Conservation (phyloP, 208 protist species). For the Trypanosoma congolense region DNA sequence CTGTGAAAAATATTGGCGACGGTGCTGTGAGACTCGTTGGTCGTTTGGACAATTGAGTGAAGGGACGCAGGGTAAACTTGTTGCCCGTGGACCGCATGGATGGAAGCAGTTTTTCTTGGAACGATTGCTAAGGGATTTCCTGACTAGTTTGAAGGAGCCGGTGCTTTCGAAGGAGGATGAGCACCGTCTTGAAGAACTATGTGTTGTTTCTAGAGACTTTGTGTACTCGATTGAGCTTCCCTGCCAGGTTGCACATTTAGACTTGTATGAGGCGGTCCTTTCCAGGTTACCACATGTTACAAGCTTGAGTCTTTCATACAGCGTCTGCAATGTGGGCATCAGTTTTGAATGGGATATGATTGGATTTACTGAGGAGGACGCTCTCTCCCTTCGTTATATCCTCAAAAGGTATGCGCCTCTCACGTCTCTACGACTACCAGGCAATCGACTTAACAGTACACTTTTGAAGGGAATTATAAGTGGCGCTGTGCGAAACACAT, state of each 20-base stretch:
- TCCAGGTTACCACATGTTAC: constrained; percentile 52
- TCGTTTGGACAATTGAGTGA: constrained; percentile 76
- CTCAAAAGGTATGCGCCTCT: constrained; percentile 48
- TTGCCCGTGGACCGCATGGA: constrained; percentile 35
- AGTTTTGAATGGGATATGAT: constrained; percentile 56
- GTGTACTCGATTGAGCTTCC: constrained; percentile 61
- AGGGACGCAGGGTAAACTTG: constrained; percentile 26
- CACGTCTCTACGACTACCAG: constrained; percentile 51
- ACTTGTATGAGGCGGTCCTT: constrained; percentile 67
- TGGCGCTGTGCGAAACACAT: constrained; percentile 51
- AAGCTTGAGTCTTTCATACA: constrained; percentile 71
- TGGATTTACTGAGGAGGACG: constrained; percentile 75
- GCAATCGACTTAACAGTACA: constrained; percentile 53
- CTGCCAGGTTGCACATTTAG: constrained; percentile 68
- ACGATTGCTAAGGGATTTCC: constrained; percentile 60
- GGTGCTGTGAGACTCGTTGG: constrained; percentile 78
- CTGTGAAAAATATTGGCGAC: constrained; percentile 44
- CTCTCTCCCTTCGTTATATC: constrained; percentile 41
- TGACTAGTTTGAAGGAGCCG: constrained; percentile 40
- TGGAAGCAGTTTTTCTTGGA: constrained; percentile 89
- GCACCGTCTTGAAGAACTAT: constrained; percentile 46
- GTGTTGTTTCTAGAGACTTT: constrained; percentile 62
- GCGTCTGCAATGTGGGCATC: constrained; percentile 47
- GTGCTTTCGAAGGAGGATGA: constrained; percentile 27
- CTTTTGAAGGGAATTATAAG: constrained; percentile 55